phyloP scores from a whole-genome alignment of 2,329 filamentous ascomycete species.

The Colletotrichum orchidophilum region DNA sequence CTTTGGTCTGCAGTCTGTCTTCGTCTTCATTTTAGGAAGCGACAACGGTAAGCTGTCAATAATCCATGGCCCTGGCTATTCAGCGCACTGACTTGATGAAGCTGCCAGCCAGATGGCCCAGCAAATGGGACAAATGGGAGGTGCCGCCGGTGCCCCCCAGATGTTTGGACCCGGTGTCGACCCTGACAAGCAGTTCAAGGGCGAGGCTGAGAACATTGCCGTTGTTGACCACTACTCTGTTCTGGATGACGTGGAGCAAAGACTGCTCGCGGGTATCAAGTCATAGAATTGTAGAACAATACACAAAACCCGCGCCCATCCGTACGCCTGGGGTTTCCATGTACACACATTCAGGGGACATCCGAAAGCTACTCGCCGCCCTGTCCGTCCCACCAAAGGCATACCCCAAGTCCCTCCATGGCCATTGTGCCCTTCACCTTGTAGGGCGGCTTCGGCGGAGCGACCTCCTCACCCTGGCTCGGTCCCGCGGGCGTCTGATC shows the following conservation, averaged over 20 bases:
- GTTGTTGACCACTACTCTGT: constrained; percentile 95
- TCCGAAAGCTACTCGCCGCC: constrained; percentile 18
- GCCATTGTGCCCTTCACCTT: constrained; percentile 73
- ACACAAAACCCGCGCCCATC: constrained; percentile 6
- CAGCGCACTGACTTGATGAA: constrained; percentile 51
- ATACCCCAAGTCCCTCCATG: constrained; percentile 68
- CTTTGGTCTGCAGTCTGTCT: constrained; percentile 95
- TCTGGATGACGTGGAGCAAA: constrained; percentile 85
- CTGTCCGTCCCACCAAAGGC: constrained; percentile 68
- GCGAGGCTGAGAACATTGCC: constrained; percentile 93
- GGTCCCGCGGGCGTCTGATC: constrained; percentile 83
- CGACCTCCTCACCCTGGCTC: constrained; percentile 67
- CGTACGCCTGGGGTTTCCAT: neutral
- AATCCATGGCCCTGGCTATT: neutral
- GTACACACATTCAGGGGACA: neutral
- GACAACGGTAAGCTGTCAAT: constrained; percentile 80
- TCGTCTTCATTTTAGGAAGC: constrained; percentile 94
- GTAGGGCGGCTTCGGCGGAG: constrained; percentile 75
- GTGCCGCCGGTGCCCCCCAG: constrained; percentile 63
- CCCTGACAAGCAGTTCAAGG: constrained; percentile 93
- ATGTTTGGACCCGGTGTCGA: constrained; percentile 94
- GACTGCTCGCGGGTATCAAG: constrained; percentile 71
- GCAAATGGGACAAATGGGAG: constrained; percentile 86
- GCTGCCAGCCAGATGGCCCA: constrained; percentile 92
- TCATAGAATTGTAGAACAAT: constrained; percentile 42